Conservation (phyloP, 2,329 filamentous ascomycete genomes). For the Colletotrichum truncatum region DNA sequence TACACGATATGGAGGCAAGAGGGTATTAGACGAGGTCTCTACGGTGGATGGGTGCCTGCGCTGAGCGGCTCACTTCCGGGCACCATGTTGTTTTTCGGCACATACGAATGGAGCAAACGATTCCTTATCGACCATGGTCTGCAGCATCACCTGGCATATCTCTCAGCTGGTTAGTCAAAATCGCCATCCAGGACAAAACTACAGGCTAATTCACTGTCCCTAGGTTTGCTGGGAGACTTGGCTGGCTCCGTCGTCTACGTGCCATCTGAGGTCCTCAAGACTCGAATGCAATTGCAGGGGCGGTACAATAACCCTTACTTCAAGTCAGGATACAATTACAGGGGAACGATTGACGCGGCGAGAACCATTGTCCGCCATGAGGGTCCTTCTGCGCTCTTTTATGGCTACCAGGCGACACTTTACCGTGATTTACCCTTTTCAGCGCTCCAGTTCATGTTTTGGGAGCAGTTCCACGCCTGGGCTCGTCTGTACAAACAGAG, state of each 20-base stretch:
- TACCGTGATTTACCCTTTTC: constrained; percentile 96
- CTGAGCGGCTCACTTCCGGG: constrained; percentile 93
- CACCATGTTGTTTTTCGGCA: constrained; percentile 94
- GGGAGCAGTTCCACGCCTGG: constrained; percentile 89
- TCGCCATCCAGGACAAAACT: background rate
- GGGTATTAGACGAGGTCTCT: constrained; percentile 84
- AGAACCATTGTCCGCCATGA: constrained; percentile 86
- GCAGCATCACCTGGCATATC: constrained; percentile 84
- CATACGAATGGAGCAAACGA: constrained; percentile 95
- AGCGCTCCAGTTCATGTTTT: constrained; percentile 96
- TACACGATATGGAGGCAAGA: constrained; percentile 94
- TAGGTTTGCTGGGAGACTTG: constrained; percentile 91
- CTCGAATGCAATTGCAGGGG: constrained; percentile 93
- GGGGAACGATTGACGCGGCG: constrained; percentile 82
- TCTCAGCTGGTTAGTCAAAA: constrained; percentile 75
- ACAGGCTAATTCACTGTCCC: background rate
- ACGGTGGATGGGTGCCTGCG: constrained; percentile 92
- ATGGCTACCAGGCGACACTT: constrained; percentile 96
- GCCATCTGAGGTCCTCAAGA: constrained; percentile 97
- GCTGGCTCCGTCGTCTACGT: constrained; percentile 95
- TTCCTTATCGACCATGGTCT: constrained; percentile 86
- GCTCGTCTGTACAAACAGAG: constrained; percentile 82
- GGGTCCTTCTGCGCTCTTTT: constrained; percentile 86
- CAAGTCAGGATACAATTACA: constrained; percentile 95
- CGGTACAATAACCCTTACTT: constrained; percentile 96